A percentile compares a stretch with the other conserved stretches of the same genome.
phyloP scores from a whole-genome alignment of 192 early-diverging fungal genomes.

The Coemansia sp. region DNA sequence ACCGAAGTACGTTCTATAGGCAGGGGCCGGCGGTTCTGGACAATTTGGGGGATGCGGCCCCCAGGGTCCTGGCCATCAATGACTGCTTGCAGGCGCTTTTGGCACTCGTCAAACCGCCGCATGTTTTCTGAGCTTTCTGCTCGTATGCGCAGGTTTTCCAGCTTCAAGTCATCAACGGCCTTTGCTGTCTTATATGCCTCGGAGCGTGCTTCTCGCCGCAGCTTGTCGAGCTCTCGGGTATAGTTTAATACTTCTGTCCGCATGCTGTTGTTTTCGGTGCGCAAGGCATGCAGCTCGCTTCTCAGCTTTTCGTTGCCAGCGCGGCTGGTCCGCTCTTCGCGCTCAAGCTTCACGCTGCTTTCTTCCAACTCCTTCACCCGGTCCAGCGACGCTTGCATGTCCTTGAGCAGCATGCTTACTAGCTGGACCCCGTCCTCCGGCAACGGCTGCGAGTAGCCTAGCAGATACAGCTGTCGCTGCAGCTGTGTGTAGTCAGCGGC shows the following conservation, averaged over 20 bases:
- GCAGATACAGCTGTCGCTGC: slow-evolving; percentile 47
- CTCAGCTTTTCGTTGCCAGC: slow-evolving; percentile 15
- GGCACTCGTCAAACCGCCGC: slow-evolving; percentile 24
- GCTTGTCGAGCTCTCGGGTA: slow-evolving; percentile 27
- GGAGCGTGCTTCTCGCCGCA: slow-evolving; percentile 25
- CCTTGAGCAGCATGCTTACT: slow-evolving; percentile 31
- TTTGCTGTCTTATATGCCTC: slow-evolving; percentile 24
- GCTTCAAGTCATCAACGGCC: slow-evolving; percentile 23
- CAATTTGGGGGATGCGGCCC: slow-evolving; percentile 26
- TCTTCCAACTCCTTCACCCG: slow-evolving; percentile 44
- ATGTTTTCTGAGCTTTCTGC: slow-evolving; percentile 27
- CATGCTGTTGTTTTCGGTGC: slow-evolving; percentile 46
- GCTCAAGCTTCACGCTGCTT: slow-evolving; percentile 16
- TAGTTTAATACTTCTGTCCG: slow-evolving; percentile 36
- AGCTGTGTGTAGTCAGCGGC: slow-evolving; percentile 25
- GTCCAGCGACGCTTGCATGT: slow-evolving; percentile 48
- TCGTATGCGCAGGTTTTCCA: slow-evolving; percentile 28
- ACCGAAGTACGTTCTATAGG: neutral
- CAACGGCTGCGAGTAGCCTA: slow-evolving; percentile 43
- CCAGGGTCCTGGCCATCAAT: slow-evolving; percentile 21
- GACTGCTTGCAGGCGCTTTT: slow-evolving; percentile 18
- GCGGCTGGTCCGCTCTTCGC: slow-evolving; percentile 35
- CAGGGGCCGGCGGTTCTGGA: slow-evolving; percentile 4
- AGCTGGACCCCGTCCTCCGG: slow-evolving; percentile 26
- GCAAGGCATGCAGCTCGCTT: slow-evolving; percentile 24